Conservation (phyloP, 2,329 filamentous ascomycete genomes). For the Diplodia intermedia region DNA sequence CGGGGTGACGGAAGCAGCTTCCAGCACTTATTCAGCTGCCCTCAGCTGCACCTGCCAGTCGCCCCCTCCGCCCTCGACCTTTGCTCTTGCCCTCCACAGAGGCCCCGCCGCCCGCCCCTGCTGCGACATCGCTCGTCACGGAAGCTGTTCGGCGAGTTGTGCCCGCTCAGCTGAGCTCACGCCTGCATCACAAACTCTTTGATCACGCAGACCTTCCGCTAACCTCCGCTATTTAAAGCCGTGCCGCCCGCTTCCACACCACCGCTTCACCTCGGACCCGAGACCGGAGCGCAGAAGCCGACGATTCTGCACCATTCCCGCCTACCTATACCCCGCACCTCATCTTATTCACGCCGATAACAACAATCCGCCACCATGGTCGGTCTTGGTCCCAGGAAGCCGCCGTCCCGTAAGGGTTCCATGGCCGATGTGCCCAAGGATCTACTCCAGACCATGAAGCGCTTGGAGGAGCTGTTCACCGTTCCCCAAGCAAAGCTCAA, state of each 20-base stretch:
- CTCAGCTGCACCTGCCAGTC: neutral
- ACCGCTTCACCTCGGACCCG: conserved; percentile 1
- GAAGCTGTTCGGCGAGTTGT: conserved; percentile 27
- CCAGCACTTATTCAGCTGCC: conserved; percentile 16
- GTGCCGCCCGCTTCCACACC: neutral
- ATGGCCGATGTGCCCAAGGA: conserved; percentile 90
- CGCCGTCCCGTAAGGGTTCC: conserved; percentile 80
- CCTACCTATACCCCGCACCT: conserved; percentile 10
- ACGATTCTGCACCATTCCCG: neutral
- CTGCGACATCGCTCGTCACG: conserved; percentile 15
- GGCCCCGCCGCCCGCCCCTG: conserved; percentile 1
- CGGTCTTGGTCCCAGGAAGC: conserved; percentile 67
- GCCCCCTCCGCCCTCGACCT: neutral
- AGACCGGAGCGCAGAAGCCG: conserved; percentile 8
- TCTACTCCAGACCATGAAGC: conserved; percentile 79
- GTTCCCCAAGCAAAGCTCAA: conserved; percentile 82
- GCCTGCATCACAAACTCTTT: conserved; percentile 21
- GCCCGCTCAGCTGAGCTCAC: conserved; percentile 32
- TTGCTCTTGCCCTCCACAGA: neutral
- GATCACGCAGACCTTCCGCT: neutral
- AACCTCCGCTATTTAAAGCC: neutral
- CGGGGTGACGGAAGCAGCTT: conserved; percentile 29
- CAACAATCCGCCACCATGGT: conserved; percentile 61
- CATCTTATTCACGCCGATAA: neutral
- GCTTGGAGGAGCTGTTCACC: conserved; percentile 83